Base-by-base conservation (phyloP, 345 rosid species). In the Linum tenue region DNA sequence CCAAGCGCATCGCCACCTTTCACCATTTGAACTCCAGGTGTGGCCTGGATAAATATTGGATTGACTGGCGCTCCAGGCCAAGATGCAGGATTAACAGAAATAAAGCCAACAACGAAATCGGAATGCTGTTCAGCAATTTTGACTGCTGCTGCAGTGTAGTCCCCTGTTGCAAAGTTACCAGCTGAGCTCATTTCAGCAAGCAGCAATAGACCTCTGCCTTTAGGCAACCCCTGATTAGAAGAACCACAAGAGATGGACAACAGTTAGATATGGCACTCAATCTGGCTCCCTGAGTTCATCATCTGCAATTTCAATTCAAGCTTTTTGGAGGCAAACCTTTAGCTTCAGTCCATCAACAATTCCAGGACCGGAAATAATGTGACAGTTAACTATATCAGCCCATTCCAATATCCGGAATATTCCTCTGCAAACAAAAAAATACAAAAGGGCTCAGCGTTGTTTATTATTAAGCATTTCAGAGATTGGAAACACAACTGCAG, bases 121-220 rank as follows among this genome's bases (percentile, higher is more conserved):
- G 97, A 90, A 78, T 88, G 97, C 15, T 90, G 82, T 64, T 94
- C 96, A 2, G 97, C 99, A 65, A 88, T 88, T 78, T 90, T 90
- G 61, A 85, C 89, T 0, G 97, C 99, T 56, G 90, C 86, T 51
- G 95, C 88, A 40, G 99, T 94, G 81, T 94, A 94, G 59, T 88
- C 97, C 74, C 96, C 99, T 37, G 69, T 90, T 9, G 99, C 99
- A 38, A 94, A 86, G 83, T 88, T 94, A 35, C 97, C 99, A 16
- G 92, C 97, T 48, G 99, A 94, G 81, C 99, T 94, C 99, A 94
- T 94, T 78, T 94, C 99, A 60, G 99, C 99, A 22, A 94, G 87
- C 70, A 94, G 79, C 74, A 84, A 73, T 35, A 94, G 80, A 43
- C 99, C 97, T 77, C 83, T 88, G 55, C 99, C 97, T 36, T 85